These are phyloP conservation scores for Penicillium sp. DNA, from an alignment of 2,329 filamentous ascomycete species.

Conservation along the genomic window DNA sequence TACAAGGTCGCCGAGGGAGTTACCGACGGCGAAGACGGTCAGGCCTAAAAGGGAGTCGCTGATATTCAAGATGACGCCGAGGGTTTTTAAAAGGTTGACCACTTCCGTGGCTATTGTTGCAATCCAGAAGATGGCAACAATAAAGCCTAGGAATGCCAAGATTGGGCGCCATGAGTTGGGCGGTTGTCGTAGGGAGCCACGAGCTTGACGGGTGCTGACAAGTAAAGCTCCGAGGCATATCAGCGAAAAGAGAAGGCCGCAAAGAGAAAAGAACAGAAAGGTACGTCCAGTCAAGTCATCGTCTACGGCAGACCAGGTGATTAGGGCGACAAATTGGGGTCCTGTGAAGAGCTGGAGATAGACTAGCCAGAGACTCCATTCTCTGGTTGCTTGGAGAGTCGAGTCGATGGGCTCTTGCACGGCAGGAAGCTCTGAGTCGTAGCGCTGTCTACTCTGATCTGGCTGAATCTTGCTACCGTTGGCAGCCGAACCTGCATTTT, in stretches of 20 bases:
- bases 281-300: slow-evolving; percentile 56
- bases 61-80: slow-evolving; percentile 90
- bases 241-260: slow-evolving; percentile 71
- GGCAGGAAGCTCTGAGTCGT: slow-evolving; percentile 48
- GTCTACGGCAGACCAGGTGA: slow-evolving; percentile 68
- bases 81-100: slow-evolving; percentile 88
- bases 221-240: slow-evolving; percentile 70
- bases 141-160: slow-evolving; percentile 86
- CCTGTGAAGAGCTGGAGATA: slow-evolving; percentile 84
- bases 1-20: slow-evolving; percentile 91
- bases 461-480: slow-evolving; percentile 27
- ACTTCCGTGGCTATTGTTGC: slow-evolving; percentile 95
- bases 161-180: slow-evolving; percentile 75
- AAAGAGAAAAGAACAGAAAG: slow-evolving; percentile 63
- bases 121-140: slow-evolving; percentile 94
- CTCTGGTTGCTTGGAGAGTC: slow-evolving; percentile 44
- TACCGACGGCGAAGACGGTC: slow-evolving; percentile 95
- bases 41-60: slow-evolving; percentile 93
- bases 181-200: slow-evolving; percentile 54
- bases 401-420: slow-evolving; percentile 27
- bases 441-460: slow-evolving; percentile 26
- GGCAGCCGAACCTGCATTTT: slow-evolving; percentile 18
- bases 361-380: slow-evolving; percentile 93
- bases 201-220: slow-evolving; percentile 61
- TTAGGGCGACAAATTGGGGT: slow-evolving; percentile 78